Base-by-base conservation (phyloP, 352 stramenopile genomes). In the Phytophthora tubulina region DNA sequence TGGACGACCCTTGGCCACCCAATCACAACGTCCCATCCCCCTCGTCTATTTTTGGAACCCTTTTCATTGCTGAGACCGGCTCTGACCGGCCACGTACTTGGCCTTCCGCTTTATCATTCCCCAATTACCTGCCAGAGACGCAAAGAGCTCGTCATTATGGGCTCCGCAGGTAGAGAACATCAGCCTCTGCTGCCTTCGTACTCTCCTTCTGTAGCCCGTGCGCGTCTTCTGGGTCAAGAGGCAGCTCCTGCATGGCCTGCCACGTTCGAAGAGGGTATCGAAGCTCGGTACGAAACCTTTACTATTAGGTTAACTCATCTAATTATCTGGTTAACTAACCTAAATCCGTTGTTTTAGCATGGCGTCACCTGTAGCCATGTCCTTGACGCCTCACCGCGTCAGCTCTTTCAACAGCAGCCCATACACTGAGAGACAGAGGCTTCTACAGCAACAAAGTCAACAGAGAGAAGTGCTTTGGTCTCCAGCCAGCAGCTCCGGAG, bases 181-280 rank as follows among this genome's bases (percentile, higher is more conserved):
- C 74, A 86, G 50, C 52, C 61, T 56, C 60, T 89, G 54, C 71
- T 92, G 67, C 85, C 85, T 57, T 91, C 81, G n/a, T 91, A 90
- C 63, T 91, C 82, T 10, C 83, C 85, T 3, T 84, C 72, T 15
- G 79, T 82, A n/a, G 48, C 74, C 27, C 82, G 79, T 4, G 67
- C 78, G 21, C 76, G 75, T 46, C 63, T 75, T 31, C 61, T 73
- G 3, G 61, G 68, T 17, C 67, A 81, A 42, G 75, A 77, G 13
- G 72, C 80, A 41, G 70, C 69, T 10, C 54, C 76, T 1, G 73
- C 78, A 9, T 95, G 88, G 88, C 88, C 88, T 15, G 61, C 84
- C n/a, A 95, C 88, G 10, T 95, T 93, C 48, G 84, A 93, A 36
- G 75, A 89, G 30, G 88, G 88, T 42, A 76, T 91, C n/a, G 78